These are phyloP conservation scores for Solanum paucissectum DNA, from an alignment of 257 asterid genomes.

Conservation along the genomic window DNA sequence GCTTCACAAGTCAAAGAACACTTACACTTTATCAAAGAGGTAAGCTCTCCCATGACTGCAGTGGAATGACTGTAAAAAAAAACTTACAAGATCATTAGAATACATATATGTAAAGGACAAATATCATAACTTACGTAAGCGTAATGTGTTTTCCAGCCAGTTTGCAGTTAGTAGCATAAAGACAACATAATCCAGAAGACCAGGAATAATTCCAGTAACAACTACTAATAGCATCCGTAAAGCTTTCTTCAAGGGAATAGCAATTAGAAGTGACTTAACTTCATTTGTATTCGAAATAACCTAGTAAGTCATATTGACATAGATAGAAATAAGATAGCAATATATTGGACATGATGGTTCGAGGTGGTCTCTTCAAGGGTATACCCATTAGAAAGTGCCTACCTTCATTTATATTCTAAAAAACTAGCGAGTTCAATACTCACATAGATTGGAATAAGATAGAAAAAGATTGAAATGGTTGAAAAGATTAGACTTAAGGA, in stretches of 20 bases:
- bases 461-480: background rate
- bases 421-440: background rate
- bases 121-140: background rate
- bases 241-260: background rate
- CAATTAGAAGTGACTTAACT: background rate
- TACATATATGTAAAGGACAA: background rate
- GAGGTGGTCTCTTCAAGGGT: background rate
- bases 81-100: constrained; percentile 17
- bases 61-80: constrained; percentile 53
- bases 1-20: constrained; percentile 2
- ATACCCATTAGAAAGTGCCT: background rate
- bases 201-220: background rate
- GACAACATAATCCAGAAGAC: background rate
- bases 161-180: background rate
- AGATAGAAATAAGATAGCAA: background rate
- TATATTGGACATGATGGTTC: background rate
- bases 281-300: background rate
- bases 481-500: background rate
- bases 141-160: background rate
- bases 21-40: constrained; percentile 73
- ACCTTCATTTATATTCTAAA: background rate
- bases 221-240: background rate
- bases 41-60: constrained; percentile 78
- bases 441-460: background rate
- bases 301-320: background rate